These are phyloP conservation scores for Hordeum pubiflorum DNA, from an alignment of 202 grass and related monocot genomes.

Conservation along the genomic window DNA sequence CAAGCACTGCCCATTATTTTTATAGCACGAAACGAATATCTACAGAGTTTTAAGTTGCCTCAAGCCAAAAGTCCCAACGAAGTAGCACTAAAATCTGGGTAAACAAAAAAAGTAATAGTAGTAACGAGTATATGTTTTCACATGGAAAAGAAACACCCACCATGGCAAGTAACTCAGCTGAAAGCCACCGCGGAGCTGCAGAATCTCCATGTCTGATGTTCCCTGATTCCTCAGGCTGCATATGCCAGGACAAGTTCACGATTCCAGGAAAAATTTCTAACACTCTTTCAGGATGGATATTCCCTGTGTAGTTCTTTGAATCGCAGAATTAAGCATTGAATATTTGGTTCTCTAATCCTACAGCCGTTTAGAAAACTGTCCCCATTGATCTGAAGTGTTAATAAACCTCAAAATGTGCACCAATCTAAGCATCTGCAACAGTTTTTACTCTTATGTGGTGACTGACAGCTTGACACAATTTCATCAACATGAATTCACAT, in stretches of 20 bases:
- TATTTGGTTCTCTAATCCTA: neutral
- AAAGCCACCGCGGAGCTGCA: conserved; percentile 45
- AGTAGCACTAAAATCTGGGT: neutral
- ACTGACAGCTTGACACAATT: neutral
- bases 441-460: neutral
- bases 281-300: neutral
- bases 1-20: neutral
- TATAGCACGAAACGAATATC: neutral
- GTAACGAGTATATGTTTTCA: conserved; percentile 1
- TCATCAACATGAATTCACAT: neutral
- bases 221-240: conserved; percentile 31
- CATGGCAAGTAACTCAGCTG: conserved; percentile 64
- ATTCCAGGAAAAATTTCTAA: neutral
- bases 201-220: neutral
- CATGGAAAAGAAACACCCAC: conserved; percentile 35
- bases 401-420: neutral
- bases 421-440: neutral
- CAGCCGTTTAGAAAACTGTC: neutral
- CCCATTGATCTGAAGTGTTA: neutral
- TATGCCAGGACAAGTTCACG: neutral
- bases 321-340: neutral
- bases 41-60: neutral
- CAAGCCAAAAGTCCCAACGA: neutral
- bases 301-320: neutral
- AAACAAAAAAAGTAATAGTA: neutral